Percentiles rank a stretch among this genome's conserved stretches.
Evolutionary conservation across 768 basidiomycete species (phyloP).

Genomic region (Chlorophyllum brunneum): DNA sequence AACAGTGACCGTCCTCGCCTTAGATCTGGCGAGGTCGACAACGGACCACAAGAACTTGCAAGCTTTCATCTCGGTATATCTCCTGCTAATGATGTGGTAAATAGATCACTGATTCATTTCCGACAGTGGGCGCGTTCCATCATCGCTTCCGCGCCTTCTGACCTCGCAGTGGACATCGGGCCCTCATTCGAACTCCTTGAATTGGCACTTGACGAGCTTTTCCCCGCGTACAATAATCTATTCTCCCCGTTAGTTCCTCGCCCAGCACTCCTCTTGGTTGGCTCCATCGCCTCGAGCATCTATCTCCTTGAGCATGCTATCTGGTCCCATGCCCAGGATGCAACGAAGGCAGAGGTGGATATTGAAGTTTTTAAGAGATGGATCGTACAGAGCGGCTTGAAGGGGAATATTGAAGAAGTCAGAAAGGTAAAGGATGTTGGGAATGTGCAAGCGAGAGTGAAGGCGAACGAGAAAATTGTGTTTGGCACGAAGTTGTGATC

Average conservation of each 20-base stretch:
- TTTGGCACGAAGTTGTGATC: slow-evolving; percentile 23
- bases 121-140: slow-evolving; percentile 50
- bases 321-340: slow-evolving; percentile 42
- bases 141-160: slow-evolving; percentile 37
- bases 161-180: slow-evolving; percentile 25
- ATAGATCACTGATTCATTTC: slow-evolving; percentile 3
- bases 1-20: slow-evolving; percentile 60
- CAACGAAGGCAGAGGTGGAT: slow-evolving; percentile 36
- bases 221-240: slow-evolving; percentile 34
- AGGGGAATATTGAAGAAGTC: slow-evolving; percentile 33
- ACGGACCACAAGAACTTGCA: slow-evolving; percentile 38
- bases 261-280: slow-evolving; percentile 56
- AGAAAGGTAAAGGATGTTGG: slow-evolving; percentile 21
- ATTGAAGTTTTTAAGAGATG: slow-evolving; percentile 50
- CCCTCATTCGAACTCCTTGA: slow-evolving; percentile 29
- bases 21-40: slow-evolving; percentile 61
- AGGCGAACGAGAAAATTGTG: slow-evolving; percentile 29
- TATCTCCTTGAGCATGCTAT: slow-evolving; percentile 67
- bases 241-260: slow-evolving; percentile 48
- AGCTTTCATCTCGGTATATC: slow-evolving; percentile 48
- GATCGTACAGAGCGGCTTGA: slow-evolving; percentile 41
- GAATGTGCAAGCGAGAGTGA: slow-evolving; percentile 20
- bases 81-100: background rate
- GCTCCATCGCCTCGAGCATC: slow-evolving; percentile 46
- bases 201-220: slow-evolving; percentile 37